Evolutionary conservation across 768 basidiomycete species (phyloP).

Genomic region (Tylopilus rubrobrunneus): DNA sequence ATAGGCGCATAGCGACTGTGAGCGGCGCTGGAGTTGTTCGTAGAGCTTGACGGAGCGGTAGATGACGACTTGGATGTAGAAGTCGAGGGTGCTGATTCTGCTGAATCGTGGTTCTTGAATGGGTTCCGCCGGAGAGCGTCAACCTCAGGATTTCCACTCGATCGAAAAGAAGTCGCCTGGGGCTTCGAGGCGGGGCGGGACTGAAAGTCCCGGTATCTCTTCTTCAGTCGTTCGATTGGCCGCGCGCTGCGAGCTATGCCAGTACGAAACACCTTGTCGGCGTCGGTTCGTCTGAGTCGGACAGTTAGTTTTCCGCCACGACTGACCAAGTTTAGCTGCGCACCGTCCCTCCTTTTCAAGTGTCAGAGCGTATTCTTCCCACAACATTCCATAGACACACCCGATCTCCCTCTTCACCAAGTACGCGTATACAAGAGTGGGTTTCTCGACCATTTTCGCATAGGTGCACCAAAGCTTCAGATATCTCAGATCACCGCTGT

Average conservation of each 20-base stretch:
- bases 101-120: slow-evolving; percentile 33
- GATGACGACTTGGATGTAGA: slow-evolving; percentile 24
- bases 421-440: slow-evolving; percentile 67
- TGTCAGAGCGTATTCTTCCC: slow-evolving; percentile 85
- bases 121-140: slow-evolving; percentile 34
- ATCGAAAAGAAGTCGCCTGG: slow-evolving; percentile 20
- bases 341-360: slow-evolving; percentile 79
- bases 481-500: slow-evolving; percentile 86
- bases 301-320: slow-evolving; percentile 5
- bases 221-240: slow-evolving; percentile 81
- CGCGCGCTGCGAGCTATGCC: slow-evolving; percentile 81
- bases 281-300: slow-evolving; percentile 59
- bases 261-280: slow-evolving; percentile 74
- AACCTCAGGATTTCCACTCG: slow-evolving; percentile 25
- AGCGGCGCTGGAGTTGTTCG: slow-evolving; percentile 33
- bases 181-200: slow-evolving; percentile 38
- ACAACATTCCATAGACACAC: slow-evolving; percentile 71
- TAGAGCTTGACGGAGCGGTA: slow-evolving; percentile 31
- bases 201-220: slow-evolving; percentile 76
- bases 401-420: slow-evolving; percentile 74
- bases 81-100: slow-evolving; percentile 28
- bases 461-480: slow-evolving; percentile 90
- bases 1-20: slow-evolving; percentile 63
- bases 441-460: slow-evolving; percentile 72
- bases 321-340: slow-evolving; percentile 23